These are phyloP conservation scores for Trichosporon ovoides DNA, from an alignment of 1,284 basidiomycete genomes.

Conservation along the genomic window DNA sequence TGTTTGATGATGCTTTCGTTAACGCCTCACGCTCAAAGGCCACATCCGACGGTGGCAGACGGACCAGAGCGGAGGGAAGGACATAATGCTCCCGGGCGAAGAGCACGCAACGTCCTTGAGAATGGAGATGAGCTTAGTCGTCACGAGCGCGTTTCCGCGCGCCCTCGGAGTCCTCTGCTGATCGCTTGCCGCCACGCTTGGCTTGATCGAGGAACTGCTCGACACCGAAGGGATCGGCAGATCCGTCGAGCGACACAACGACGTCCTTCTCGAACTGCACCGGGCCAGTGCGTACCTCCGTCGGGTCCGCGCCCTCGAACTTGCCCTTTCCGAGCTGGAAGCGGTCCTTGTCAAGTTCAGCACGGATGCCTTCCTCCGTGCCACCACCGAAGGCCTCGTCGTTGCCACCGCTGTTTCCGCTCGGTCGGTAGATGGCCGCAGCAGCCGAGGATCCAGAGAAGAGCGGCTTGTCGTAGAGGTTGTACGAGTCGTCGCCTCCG, in stretches of 20 bases:
- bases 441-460: constrained; percentile 95
- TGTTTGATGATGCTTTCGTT: too few species aligned
- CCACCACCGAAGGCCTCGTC: constrained; percentile 89
- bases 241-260: constrained; percentile 44
- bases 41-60: too few species aligned
- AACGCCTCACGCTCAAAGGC: too few species aligned
- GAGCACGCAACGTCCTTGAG: too few species aligned
- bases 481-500: constrained; percentile 88
- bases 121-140: too few species aligned
- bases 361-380: constrained; percentile 85
- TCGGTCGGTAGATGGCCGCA: constrained; percentile 94
- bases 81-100: too few species aligned
- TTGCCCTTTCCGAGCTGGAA: constrained; percentile 79
- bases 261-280: constrained; percentile 99
- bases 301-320: constrained; percentile 66
- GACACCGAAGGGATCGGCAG: constrained; percentile 86
- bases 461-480: constrained; percentile 87
- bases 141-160: constrained; percentile 23
- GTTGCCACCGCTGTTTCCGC: constrained; percentile 68
- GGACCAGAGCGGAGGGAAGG: too few species aligned
- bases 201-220: constrained; percentile 97
- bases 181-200: constrained; percentile 85
- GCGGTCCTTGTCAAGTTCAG: constrained; percentile 85
- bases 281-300: constrained; percentile 77
- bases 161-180: constrained; percentile 44